These are phyloP conservation scores for Myxozyma neglecta DNA, from an alignment of 805 yeast species.

Conservation along the genomic window DNA sequence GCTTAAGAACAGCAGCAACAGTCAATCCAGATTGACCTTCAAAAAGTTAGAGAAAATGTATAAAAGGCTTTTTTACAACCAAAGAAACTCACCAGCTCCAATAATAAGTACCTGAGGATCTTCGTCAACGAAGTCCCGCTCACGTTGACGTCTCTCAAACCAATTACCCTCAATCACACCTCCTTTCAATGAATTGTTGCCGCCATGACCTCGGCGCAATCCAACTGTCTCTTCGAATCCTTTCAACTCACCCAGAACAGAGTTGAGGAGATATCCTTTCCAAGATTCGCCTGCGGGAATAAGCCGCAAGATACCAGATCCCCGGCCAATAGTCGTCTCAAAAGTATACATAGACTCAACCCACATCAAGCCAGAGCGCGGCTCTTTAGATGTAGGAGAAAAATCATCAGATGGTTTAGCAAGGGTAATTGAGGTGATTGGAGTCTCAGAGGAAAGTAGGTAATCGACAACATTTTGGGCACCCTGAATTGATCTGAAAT, in stretches of 20 bases:
- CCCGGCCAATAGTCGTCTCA: background rate
- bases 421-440: background rate
- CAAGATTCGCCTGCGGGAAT: background rate
- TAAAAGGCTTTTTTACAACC: background rate
- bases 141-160: slow-evolving; percentile 1
- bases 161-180: background rate
- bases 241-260: background rate
- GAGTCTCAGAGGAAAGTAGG: background rate
- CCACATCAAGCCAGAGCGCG: background rate
- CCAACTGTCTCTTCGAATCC: background rate
- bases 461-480: background rate
- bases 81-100: slow-evolving; percentile 45
- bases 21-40: slow-evolving; percentile 45
- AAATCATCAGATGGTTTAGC: background rate
- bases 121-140: slow-evolving; percentile 12
- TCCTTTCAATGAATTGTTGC: background rate
- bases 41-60: background rate
- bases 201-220: background rate
- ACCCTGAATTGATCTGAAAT: background rate
- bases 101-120: slow-evolving; percentile 45
- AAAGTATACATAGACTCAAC: background rate
- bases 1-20: slow-evolving; percentile 47
- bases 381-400: background rate
- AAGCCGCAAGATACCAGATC: background rate
- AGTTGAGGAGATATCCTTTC: background rate